phyloP scores from a whole-genome alignment of 1,284 basidiomycete genomes.

The Ganoderma meredithae region DNA sequence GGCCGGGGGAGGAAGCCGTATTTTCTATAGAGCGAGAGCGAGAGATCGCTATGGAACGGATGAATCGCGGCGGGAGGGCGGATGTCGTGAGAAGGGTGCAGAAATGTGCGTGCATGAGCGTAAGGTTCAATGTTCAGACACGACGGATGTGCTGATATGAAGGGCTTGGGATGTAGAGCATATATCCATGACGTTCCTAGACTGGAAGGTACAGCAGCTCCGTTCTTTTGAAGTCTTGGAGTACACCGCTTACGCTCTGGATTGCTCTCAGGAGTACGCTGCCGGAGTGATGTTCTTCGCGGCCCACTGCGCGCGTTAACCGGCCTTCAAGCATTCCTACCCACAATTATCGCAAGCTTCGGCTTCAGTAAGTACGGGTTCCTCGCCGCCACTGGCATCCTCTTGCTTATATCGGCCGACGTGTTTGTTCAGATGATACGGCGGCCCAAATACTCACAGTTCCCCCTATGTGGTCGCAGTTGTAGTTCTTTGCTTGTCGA shows the following conservation, averaged over 20 bases:
- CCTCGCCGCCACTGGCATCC: too few relatives aligned
- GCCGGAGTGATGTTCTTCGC: slow-evolving; percentile 79
- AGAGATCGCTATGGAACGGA: slow-evolving; percentile 73
- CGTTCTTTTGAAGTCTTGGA: too few relatives aligned
- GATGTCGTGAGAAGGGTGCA: slow-evolving; percentile 73
- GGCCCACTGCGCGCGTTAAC: slow-evolving; percentile 81
- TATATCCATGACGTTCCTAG: slow-evolving; percentile 68
- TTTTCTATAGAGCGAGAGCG: slow-evolving; percentile 79
- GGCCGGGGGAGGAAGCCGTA: slow-evolving; percentile 73
- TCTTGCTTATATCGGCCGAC: not conserved
- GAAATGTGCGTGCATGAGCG: slow-evolving; percentile 54
- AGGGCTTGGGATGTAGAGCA: slow-evolving; percentile 56
- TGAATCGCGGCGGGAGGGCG: slow-evolving; percentile 72
- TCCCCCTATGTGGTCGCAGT: slow-evolving; percentile 84
- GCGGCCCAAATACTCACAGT: slow-evolving; percentile 77
- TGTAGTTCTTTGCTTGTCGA: slow-evolving; percentile 66
- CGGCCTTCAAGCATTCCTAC: slow-evolving; percentile 83
- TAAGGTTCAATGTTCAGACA: too few relatives aligned
- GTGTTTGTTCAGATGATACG: slow-evolving; percentile 48
- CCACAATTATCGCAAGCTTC: slow-evolving; percentile 82
- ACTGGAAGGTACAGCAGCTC: slow-evolving; percentile 63
- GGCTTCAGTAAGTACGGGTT: slow-evolving; percentile 54
- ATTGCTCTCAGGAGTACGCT: slow-evolving; percentile 55
- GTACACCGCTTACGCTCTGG: not conserved
- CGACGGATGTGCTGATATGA: not conserved